These are phyloP conservation scores for Artomyces pyxidatus DNA, from an alignment of 768 basidiomycete species.

Conservation along the genomic window DNA sequence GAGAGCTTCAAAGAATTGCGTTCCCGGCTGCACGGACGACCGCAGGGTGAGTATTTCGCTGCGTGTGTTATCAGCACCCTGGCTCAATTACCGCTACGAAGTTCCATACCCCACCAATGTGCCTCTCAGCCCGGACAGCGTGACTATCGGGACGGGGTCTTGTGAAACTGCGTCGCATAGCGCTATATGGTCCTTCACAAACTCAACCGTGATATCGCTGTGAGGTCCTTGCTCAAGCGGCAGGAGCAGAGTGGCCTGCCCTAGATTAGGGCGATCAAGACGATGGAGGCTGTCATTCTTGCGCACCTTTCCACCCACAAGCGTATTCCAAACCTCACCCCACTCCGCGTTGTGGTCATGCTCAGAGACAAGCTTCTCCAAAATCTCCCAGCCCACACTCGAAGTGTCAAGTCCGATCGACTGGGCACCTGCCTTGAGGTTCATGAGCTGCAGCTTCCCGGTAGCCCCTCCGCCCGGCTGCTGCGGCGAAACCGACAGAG, in stretches of 20 bases:
- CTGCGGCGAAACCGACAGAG: constrained; percentile 29
- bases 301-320: constrained; percentile 58
- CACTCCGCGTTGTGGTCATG: constrained; percentile 50
- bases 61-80: constrained; percentile 7
- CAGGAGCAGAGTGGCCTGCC: constrained; percentile 77
- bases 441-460: constrained; percentile 61
- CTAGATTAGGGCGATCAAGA: too few relatives aligned
- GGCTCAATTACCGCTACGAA: not conserved
- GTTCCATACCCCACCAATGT: constrained; percentile 47
- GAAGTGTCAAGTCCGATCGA: constrained; percentile 53
- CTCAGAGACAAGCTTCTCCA: constrained; percentile 58
- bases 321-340: constrained; percentile 57
- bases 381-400: constrained; percentile 68
- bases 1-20: constrained; percentile 34
- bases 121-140: constrained; percentile 80
- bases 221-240: constrained; percentile 53
- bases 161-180: constrained; percentile 47
- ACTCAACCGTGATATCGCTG: constrained; percentile 57
- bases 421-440: constrained; percentile 67
- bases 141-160: constrained; percentile 50
- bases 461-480: constrained; percentile 51
- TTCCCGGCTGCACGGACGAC: constrained; percentile 33
- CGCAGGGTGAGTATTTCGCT: constrained; percentile 35
- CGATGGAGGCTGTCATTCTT: not conserved
- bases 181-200: constrained; percentile 77